These are phyloP conservation scores for Phaeomoniella chlamydospora DNA, from an alignment of 2,329 filamentous ascomycete species.

Conservation along the genomic window DNA sequence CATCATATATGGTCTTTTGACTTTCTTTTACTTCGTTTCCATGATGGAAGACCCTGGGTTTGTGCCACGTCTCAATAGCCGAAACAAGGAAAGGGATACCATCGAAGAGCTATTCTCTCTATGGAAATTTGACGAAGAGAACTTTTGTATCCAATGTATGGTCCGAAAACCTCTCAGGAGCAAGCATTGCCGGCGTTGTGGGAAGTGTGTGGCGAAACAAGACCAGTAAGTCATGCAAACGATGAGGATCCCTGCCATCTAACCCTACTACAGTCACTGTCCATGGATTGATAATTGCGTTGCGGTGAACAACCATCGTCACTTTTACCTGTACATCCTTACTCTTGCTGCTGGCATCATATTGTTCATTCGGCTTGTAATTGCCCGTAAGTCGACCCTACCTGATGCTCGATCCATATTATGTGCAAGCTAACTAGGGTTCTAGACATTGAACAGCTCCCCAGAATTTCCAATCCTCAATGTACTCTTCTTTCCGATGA, in stretches of 20 bases:
- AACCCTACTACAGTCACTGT: conserved; percentile 56
- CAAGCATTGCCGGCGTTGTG: conserved; percentile 88
- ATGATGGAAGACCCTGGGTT: conserved; percentile 88
- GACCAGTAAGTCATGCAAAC: conserved; percentile 63
- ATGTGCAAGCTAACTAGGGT: conserved; percentile 13
- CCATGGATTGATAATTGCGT: conserved; percentile 98
- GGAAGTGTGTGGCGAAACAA: conserved; percentile 86
- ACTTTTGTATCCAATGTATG: conserved; percentile 94
- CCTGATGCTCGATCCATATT: conserved; percentile 4
- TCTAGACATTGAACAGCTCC: conserved; percentile 49
- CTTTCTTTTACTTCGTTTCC: conserved; percentile 75
- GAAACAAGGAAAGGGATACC: conserved; percentile 75
- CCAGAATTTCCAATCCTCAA: conserved; percentile 28
- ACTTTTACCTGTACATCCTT: conserved; percentile 85
- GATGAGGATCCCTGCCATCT: no score
- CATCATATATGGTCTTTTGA: conserved; percentile 47
- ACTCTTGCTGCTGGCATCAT: conserved; percentile 62
- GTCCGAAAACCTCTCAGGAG: conserved; percentile 80
- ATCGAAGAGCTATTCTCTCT: conserved; percentile 74
- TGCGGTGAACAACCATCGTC: conserved; percentile 86
- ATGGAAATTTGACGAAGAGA: conserved; percentile 86
- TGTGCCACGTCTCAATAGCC: conserved; percentile 77
- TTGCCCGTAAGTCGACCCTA: conserved; percentile 45
- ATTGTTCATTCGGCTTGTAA: conserved; percentile 54
- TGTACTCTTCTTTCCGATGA: conserved; percentile 66